Evolutionary conservation across 768 basidiomycete genomes (phyloP).

Genomic region (Lentinula lateritia): DNA sequence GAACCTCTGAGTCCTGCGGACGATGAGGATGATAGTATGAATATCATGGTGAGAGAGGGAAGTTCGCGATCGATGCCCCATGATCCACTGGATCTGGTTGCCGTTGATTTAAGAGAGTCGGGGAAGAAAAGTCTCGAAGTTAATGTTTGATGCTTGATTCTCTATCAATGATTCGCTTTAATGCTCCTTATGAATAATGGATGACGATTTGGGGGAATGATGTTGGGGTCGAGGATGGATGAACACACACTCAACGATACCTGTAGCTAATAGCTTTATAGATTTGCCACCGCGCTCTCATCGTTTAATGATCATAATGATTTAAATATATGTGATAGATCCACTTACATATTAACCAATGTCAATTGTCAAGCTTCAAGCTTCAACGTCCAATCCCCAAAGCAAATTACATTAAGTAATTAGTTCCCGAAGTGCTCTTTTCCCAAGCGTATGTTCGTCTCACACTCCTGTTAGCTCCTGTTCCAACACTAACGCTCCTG

Average conservation of each 20-base stretch:
- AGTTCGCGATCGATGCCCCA: background rate
- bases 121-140: background rate
- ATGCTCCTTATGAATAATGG: background rate
- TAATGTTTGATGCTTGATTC: background rate
- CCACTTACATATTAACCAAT: too few relatives aligned
- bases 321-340: too few relatives aligned
- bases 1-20: constrained; percentile 24
- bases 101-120: background rate
- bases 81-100: constrained; percentile 1
- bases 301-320: too few relatives aligned
- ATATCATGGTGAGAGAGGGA: background rate
- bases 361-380: too few relatives aligned
- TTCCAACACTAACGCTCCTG: too few relatives aligned
- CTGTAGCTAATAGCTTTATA: background rate
- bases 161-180: background rate
- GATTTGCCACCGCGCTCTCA: background rate
- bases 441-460: too few relatives aligned
- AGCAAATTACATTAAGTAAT: too few relatives aligned
- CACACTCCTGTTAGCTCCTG: too few relatives aligned
- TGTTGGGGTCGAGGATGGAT: background rate
- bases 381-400: too few relatives aligned
- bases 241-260: background rate
- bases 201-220: background rate
- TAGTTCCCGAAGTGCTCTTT: too few relatives aligned
- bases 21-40: background rate